Percentiles rank a stretch among this genome's conserved stretches.
These are phyloP conservation scores for Penicillium sp. DNA, from an alignment of 2,329 filamentous ascomycete species.

Conservation along the genomic window DNA sequence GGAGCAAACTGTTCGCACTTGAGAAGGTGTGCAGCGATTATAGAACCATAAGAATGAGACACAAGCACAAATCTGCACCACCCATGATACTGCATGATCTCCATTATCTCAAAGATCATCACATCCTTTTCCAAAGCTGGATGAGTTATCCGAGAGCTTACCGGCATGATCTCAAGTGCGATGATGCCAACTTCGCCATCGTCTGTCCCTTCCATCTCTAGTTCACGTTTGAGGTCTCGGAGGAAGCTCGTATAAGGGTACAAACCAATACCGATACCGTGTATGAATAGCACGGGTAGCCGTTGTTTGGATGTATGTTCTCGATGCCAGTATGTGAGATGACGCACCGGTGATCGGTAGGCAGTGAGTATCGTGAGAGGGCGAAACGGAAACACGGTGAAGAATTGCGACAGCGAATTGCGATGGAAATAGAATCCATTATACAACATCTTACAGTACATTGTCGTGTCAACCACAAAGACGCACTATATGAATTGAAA, in stretches of 20 bases:
- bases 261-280: constrained; percentile 71
- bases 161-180: constrained; percentile 64
- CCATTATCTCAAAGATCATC: constrained; percentile 59
- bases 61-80: constrained; percentile 62
- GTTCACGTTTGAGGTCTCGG: constrained; percentile 42
- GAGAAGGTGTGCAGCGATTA: constrained; percentile 64
- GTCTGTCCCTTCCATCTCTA: not conserved
- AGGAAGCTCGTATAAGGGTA: constrained; percentile 64
- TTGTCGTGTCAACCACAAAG: constrained; percentile 12
- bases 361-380: constrained; percentile 52
- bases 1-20: constrained; percentile 51
- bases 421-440: constrained; percentile 58
- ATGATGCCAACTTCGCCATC: constrained; percentile 9
- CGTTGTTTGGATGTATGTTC: constrained; percentile 62
- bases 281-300: constrained; percentile 67
- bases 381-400: constrained; percentile 61
- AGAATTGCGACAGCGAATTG: constrained; percentile 40
- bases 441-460: constrained; percentile 20
- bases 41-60: constrained; percentile 66
- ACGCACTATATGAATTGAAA: constrained; percentile 8
- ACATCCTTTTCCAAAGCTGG: constrained; percentile 55
- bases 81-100: constrained; percentile 60
- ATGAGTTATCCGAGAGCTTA: constrained; percentile 64
- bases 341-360: constrained; percentile 51
- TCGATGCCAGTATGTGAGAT: constrained; percentile 66